Evolutionary conservation across 2,329 filamentous ascomycete genomes (phyloP).

Genomic region (Stemphylium vesicarium): DNA sequence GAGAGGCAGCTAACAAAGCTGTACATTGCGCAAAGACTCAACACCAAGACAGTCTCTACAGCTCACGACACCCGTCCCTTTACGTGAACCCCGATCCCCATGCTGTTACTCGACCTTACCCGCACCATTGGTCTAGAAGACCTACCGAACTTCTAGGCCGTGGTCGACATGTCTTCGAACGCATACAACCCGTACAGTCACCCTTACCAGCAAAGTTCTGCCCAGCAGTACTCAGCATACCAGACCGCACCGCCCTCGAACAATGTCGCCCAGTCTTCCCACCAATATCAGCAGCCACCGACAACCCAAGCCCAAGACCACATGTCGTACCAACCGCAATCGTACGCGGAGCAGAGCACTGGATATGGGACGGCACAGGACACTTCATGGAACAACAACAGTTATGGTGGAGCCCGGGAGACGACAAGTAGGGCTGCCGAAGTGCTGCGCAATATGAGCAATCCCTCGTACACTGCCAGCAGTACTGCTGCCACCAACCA

Average conservation of each 20-base stretch:
- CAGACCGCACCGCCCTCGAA: constrained; percentile 36
- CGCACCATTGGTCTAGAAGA: constrained; percentile 8
- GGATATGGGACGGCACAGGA: constrained; percentile 31
- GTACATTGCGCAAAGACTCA: not conserved
- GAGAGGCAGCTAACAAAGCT: not conserved
- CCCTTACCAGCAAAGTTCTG: constrained; percentile 37
- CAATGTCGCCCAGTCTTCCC: constrained; percentile 28
- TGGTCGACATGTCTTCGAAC: constrained; percentile 33
- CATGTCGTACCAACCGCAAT: constrained; percentile 31
- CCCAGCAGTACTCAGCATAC: constrained; percentile 36
- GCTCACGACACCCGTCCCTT: not conserved
- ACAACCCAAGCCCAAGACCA: constrained; percentile 37
- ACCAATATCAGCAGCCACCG: constrained; percentile 34
- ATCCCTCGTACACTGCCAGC: constrained; percentile 30
- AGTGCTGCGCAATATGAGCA: constrained; percentile 44
- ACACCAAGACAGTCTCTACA: not conserved
- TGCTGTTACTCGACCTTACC: constrained; percentile 5
- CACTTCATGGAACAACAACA: constrained; percentile 29
- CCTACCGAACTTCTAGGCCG: constrained; percentile 3
- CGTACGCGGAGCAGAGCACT: constrained; percentile 27
- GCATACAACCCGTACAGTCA: constrained; percentile 38
- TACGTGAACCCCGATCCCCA: constrained; percentile 10
- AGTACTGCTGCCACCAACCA: constrained; percentile 21
- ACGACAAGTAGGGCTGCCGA: constrained; percentile 41
- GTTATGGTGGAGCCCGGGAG: constrained; percentile 34